A percentile compares a stretch with the other conserved stretches of the same genome.
Conservation (phyloP, 345 rosid species). For the Kernera saxatilis region DNA sequence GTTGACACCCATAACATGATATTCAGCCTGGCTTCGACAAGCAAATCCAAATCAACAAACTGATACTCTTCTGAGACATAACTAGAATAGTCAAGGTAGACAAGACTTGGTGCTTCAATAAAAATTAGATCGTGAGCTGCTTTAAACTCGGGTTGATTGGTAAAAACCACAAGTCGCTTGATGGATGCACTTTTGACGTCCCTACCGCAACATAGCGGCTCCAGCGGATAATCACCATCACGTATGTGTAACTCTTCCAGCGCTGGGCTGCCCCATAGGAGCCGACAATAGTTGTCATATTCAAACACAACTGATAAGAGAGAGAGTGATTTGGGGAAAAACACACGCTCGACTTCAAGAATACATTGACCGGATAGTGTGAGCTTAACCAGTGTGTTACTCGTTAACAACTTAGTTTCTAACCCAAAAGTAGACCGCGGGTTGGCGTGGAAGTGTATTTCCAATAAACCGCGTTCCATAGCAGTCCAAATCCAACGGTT, state of each 20-base stretch:
- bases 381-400: no score
- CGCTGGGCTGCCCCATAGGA: neutral
- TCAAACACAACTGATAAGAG: no score
- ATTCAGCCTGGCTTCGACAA: neutral
- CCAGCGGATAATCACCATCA: neutral
- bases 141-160: neutral
- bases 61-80: no score
- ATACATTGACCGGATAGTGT: no score
- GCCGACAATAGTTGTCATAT: no score
- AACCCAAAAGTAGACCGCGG: no score
- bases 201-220: neutral
- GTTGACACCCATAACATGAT: neutral
- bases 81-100: neutral
- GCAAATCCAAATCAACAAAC: neutral
- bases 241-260: no score
- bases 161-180: neutral
- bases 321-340: no score
- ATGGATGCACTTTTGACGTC: neutral
- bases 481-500: neutral
- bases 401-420: no score
- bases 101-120: neutral
- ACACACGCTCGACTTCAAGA: no score
- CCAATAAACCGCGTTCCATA: neutral
- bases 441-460: neutral
- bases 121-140: no score